These are phyloP conservation scores for Mesembryanthemum crystallinum DNA, from an alignment of 148 eudicot species.

Conservation along the genomic window DNA sequence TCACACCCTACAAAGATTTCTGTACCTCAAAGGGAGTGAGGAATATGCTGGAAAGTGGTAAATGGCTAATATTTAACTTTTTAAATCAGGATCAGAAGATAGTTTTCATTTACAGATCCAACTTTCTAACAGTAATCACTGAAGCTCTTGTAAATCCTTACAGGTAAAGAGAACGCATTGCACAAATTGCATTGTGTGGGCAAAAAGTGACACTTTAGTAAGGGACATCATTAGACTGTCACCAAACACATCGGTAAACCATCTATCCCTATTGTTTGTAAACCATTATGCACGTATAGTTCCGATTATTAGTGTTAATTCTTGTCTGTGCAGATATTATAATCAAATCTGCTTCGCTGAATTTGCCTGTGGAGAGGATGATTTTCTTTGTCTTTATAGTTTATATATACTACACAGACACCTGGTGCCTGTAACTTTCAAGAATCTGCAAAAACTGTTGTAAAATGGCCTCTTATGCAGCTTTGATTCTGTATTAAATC, in stretches of 20 bases:
- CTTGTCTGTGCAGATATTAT: not conserved
- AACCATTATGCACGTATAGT: not conserved
- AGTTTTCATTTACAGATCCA: constrained; percentile 9
- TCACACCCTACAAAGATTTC: constrained; percentile 3
- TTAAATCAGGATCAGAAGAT: not conserved
- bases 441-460: too few relatives aligned
- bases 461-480: too few relatives aligned
- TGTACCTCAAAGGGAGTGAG: not conserved
- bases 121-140: not conserved
- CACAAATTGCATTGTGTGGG: constrained; percentile 87
- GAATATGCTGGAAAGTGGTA: not conserved
- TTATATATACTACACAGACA: too few relatives aligned
- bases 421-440: too few relatives aligned
- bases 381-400: too few relatives aligned
- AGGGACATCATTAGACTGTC: constrained; percentile 62
- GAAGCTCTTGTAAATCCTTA: constrained; percentile 16
- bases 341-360: constrained; percentile 1
- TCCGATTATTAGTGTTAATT: not conserved
- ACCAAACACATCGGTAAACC: constrained; percentile 48
- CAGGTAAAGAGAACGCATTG: constrained; percentile 73
- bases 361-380: constrained; percentile 1
- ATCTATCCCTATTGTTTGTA: constrained; percentile 6
- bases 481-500: too few relatives aligned
- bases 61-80: not conserved
- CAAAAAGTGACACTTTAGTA: constrained; percentile 82